These are phyloP conservation scores for Rhodamnia rubescens DNA, from an alignment of 345 rosid genomes.

Conservation along the genomic window DNA sequence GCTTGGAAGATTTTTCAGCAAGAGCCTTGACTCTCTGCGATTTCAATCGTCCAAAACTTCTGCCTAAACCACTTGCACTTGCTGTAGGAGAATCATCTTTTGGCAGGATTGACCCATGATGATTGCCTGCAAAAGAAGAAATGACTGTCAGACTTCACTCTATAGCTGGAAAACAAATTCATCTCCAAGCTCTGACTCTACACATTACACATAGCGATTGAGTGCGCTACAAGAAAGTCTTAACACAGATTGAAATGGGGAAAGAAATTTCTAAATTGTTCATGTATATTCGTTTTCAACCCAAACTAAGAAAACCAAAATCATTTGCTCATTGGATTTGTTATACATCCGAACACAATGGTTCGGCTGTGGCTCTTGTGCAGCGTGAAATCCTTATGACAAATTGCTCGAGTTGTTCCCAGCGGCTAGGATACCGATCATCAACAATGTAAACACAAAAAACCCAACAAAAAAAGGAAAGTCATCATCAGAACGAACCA, in stretches of 20 bases:
- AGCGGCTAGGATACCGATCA: neutral
- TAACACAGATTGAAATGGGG: neutral
- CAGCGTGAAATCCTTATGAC: neutral
- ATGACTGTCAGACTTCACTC: neutral
- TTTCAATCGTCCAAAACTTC: conserved; percentile 48
- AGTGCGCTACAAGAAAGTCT: neutral
- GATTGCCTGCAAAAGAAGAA: conserved; percentile 4
- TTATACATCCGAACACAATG: neutral
- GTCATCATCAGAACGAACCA: neutral
- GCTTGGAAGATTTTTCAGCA: conserved; percentile 25
- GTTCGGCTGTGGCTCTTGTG: neutral
- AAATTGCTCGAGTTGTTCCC: neutral
- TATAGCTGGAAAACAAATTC: neutral
- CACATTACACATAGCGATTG: neutral
- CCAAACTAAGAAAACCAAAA: neutral
- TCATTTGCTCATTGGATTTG: neutral
- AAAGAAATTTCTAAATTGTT: neutral
- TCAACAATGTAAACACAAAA: neutral
- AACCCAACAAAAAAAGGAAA: neutral
- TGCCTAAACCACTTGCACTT: conserved; percentile 1
- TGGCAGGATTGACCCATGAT: neutral
- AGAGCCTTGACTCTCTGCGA: conserved; percentile 51
- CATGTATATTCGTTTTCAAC: neutral
- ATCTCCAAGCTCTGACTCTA: neutral
- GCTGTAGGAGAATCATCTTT: conserved; percentile 4